Base-by-base conservation (phyloP, 805 yeast species). In the Yamadazyma akitaensis region DNA sequence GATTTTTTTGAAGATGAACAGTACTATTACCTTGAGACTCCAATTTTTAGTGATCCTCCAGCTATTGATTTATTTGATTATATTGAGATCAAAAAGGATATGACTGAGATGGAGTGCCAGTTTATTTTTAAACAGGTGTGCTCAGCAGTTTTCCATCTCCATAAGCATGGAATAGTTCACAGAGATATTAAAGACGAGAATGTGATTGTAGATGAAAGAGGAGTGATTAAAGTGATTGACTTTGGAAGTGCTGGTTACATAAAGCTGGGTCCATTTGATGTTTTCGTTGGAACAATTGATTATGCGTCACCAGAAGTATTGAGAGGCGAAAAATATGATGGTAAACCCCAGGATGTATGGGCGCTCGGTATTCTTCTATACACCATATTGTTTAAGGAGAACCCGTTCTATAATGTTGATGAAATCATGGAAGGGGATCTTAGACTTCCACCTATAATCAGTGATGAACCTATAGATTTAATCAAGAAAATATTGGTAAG, bases 251-350 rank as follows among this genome's bases (percentile, higher is more conserved):
- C 98, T 1, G 96, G 97, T 0, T 89, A 89, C 63, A 80, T 83
- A 17, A 80, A 78, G 53, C 89, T 85, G 68, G 98, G 97, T 0
- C 98, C 98, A 5, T 94, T 92, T 67, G 96, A 92, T 55, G 96
- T 94, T 5, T 92, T 94, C 67, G 98, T 94, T 1, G 99, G 99
- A 2, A 94, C 99, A 0, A 83, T 94, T 37, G 97, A 94, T 64
- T 94, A 92, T 64, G 98, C 98, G 0, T 96, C 98, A 0, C 99
- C 99, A 0, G 99, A 94, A 64, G 96, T 94, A 0, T 72, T 94
- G 31, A 77, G 83, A 43, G 99, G 98, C 2, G 83, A 82, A 50
- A 85, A 91, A 18, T 94, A 92, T 59, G 89, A 82, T 43, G 99
- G 99, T 18, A 85, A 81, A 61, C 92, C 96, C 2, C 99, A 94